A percentile compares a stretch with the other conserved stretches of the same genome.
These are phyloP conservation scores for Apiotrichum mycotoxinovorans DNA, from an alignment of 1,284 basidiomycete genomes.

Conservation along the genomic window DNA sequence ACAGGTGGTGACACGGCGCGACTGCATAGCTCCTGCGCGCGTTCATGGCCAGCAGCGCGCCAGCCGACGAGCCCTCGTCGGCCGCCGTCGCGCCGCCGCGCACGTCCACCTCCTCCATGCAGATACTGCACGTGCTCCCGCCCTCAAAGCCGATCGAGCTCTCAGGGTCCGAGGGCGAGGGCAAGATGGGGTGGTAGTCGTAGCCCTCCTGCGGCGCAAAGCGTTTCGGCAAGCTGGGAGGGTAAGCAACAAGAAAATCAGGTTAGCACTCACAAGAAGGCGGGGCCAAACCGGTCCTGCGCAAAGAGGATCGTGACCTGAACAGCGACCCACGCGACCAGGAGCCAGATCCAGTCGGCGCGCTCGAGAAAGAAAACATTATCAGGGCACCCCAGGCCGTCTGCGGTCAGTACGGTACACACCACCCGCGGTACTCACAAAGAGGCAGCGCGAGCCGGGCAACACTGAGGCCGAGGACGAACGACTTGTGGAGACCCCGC, in stretches of 20 bases:
- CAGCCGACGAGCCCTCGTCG: slow-evolving; percentile 17
- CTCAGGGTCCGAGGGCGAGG: slow-evolving; percentile 63
- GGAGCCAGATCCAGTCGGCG: slow-evolving; percentile 63
- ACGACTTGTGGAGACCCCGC: slow-evolving; percentile 65
- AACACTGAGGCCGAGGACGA: slow-evolving; percentile 71
- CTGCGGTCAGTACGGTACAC: slow-evolving; percentile 49
- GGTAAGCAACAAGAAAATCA: background rate
- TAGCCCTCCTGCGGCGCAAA: slow-evolving; percentile 63
- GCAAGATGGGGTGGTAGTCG: slow-evolving; percentile 77
- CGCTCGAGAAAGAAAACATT: slow-evolving; percentile 74
- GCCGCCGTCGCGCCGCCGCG: slow-evolving; percentile 47
- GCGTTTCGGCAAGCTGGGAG: slow-evolving; percentile 1
- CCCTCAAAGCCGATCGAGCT: slow-evolving; percentile 55
- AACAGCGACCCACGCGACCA: slow-evolving; percentile 61
- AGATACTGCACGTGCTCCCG: slow-evolving; percentile 80
- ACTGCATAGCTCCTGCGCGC: slow-evolving; percentile 70
- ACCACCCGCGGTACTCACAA: slow-evolving; percentile 57
- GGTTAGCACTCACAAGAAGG: slow-evolving; percentile 67
- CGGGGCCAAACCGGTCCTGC: slow-evolving; percentile 72
- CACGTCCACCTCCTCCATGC: slow-evolving; percentile 78
- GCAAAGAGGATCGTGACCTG: slow-evolving; percentile 66
- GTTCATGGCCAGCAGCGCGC: slow-evolving; percentile 42
- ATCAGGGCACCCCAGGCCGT: slow-evolving; percentile 74
- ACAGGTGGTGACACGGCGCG: slow-evolving; percentile 83
- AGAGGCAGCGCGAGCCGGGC: slow-evolving; percentile 67